phyloP scores from a whole-genome alignment of 2,329 filamentous ascomycete genomes.

The Microdochium bolleyi region DNA sequence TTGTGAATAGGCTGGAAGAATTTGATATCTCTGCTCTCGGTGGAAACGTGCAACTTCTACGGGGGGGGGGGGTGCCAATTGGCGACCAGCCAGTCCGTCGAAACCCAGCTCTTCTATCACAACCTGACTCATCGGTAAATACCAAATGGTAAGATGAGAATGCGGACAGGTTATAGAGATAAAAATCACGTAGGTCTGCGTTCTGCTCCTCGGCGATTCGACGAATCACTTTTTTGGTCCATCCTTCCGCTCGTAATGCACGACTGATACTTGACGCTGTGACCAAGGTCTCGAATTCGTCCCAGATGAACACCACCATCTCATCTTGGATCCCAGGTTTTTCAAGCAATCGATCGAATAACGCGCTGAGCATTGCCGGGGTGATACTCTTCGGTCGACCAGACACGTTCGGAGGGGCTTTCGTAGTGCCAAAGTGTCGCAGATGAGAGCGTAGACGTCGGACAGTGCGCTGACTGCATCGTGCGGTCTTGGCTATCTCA shows the following conservation, averaged over 20 bases:
- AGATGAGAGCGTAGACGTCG: constrained; percentile 9
- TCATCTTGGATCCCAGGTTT: constrained; percentile 1
- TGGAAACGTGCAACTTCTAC: constrained; percentile 9
- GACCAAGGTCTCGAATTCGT: too few species aligned
- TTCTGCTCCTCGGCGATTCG: constrained; percentile 19
- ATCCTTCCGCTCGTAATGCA: too few species aligned
- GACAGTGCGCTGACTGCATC: constrained; percentile 7
- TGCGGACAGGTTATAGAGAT: constrained; percentile 17
- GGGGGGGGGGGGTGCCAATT: constrained; percentile 10
- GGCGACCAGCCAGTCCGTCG: constrained; percentile 22
- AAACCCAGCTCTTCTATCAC: constrained; percentile 20
- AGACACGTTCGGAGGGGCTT: constrained; percentile 8
- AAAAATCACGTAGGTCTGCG: constrained; percentile 21
- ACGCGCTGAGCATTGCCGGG: neutral
- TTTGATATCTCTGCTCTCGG: constrained; percentile 5
- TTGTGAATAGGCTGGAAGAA: constrained; percentile 16
- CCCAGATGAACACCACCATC: neutral
- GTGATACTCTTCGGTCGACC: constrained; percentile 5
- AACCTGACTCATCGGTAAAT: constrained; percentile 22
- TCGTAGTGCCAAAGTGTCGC: constrained; percentile 7
- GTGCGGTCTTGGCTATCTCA: constrained; percentile 3
- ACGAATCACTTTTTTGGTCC: too few species aligned
- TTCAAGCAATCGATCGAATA: constrained; percentile 3
- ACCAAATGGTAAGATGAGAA: constrained; percentile 21
- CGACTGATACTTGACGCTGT: too few species aligned